Conservation (phyloP, 257 asterid genomes). For the Lithospermum erythrorhizon region DNA sequence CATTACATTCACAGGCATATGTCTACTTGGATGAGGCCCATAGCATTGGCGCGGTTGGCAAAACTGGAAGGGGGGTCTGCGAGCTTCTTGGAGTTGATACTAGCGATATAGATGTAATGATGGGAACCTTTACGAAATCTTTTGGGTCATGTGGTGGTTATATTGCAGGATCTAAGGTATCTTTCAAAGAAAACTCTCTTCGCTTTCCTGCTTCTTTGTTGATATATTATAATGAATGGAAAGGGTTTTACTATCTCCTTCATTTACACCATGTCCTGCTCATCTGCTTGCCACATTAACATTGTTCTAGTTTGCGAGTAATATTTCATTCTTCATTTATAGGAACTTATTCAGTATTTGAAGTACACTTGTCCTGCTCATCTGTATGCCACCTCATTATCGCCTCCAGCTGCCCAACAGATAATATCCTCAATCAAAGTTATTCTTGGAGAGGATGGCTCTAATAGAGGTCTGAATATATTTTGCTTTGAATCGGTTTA, state of each 20-base stretch:
- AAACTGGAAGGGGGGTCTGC: conserved; percentile 95
- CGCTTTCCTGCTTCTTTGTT: neutral
- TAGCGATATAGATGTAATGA: conserved; percentile 87
- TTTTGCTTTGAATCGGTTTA: neutral
- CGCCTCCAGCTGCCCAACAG: conserved; percentile 97
- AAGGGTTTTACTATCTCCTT: neutral
- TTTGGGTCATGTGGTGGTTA: conserved; percentile 99
- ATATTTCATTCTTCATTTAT: conserved; percentile 13
- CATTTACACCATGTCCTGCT: neutral
- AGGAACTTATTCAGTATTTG: conserved; percentile 85
- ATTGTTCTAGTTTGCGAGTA: conserved; percentile 1
- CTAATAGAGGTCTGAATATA: conserved; percentile 67
- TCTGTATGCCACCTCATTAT: conserved; percentile 87
- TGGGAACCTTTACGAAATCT: conserved; percentile 99
- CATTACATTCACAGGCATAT: conserved; percentile 40
- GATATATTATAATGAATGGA: neutral
- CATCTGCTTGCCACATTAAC: neutral
- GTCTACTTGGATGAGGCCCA: conserved; percentile 97
- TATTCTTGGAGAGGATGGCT: conserved; percentile 95
- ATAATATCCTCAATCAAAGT: conserved; percentile 80
- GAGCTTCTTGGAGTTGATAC: conserved; percentile 97
- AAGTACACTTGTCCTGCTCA: conserved; percentile 92
- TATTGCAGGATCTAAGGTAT: conserved; percentile 93
- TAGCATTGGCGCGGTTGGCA: conserved; percentile 98
- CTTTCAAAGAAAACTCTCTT: conserved; percentile 6